phyloP scores from a whole-genome alignment of 2,329 filamentous ascomycete species.

The Phoma sp. region DNA sequence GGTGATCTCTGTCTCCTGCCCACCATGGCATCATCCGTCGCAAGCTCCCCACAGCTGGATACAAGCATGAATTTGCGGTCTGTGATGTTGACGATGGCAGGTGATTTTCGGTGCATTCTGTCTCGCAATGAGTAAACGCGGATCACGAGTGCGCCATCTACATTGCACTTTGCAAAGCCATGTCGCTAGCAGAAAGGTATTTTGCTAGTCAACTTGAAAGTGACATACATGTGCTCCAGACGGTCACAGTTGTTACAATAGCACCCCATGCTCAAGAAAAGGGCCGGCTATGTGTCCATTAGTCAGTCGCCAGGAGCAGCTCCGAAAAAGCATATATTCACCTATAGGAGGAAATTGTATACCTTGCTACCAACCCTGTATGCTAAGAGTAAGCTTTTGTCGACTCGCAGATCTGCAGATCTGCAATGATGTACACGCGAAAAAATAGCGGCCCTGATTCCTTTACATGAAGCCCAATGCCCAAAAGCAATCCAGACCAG shows the following conservation, averaged over 20 bases:
- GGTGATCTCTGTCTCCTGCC: too few relatives aligned
- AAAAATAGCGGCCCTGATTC: too few relatives aligned
- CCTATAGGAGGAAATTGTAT: not conserved
- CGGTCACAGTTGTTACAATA: not conserved
- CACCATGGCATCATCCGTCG: too few relatives aligned
- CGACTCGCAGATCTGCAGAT: constrained; percentile 10
- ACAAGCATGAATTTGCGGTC: too few relatives aligned
- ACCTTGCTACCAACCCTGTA: not conserved
- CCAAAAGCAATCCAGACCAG: not conserved
- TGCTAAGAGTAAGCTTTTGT: constrained; percentile 1
- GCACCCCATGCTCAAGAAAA: not conserved
- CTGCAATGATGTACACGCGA: not conserved
- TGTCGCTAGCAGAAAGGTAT: not conserved
- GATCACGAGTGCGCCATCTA: too few relatives aligned
- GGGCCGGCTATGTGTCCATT: too few relatives aligned
- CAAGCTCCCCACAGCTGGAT: too few relatives aligned
- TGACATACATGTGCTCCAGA: constrained; percentile 1
- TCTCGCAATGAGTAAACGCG: too few relatives aligned
- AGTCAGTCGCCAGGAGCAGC: not conserved
- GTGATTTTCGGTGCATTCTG: too few relatives aligned
- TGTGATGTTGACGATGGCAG: too few relatives aligned
- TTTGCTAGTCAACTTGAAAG: not conserved
- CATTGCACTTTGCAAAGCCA: not conserved
- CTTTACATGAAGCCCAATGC: too few relatives aligned
- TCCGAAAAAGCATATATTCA: not conserved